phyloP scores from a whole-genome alignment of 176 grass and related monocot genomes.

The Oryza australiensis region DNA sequence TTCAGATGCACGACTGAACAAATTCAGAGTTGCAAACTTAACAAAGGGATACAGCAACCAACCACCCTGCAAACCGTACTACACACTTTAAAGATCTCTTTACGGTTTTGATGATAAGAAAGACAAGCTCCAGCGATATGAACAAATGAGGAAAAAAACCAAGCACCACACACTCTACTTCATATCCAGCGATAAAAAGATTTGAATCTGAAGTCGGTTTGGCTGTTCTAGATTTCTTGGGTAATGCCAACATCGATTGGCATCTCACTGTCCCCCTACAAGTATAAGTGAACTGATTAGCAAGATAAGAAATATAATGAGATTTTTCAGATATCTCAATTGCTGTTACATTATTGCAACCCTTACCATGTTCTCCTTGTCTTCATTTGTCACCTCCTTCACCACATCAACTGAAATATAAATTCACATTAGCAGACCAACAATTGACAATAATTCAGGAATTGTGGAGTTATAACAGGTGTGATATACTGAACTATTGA shows the following conservation, averaged over 20 bases:
- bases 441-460: background rate
- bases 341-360: background rate
- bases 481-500: background rate
- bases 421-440: background rate
- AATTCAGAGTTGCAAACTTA: conserved; percentile 22
- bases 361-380: conserved; percentile 92
- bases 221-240: conserved; percentile 45
- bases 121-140: conserved; percentile 25
- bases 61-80: conserved; percentile 31
- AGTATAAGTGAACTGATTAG: conserved; percentile 5
- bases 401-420: conserved; percentile 38
- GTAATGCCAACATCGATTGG: conserved; percentile 32
- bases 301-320: background rate
- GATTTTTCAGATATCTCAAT: background rate
- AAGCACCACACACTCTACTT: conserved; percentile 50
- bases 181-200: conserved; percentile 63
- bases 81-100: conserved; percentile 4
- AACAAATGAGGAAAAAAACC: conserved; percentile 21
- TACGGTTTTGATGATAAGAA: background rate
- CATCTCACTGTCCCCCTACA: conserved; percentile 49
- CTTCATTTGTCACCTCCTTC: conserved; percentile 52
- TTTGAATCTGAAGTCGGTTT: conserved; percentile 67
- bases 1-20: conserved; percentile 9
- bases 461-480: background rate
- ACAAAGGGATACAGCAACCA: conserved; percentile 26